Evolutionary conservation across 1,284 basidiomycete genomes (phyloP).

Genomic region (Grifola frondosa): DNA sequence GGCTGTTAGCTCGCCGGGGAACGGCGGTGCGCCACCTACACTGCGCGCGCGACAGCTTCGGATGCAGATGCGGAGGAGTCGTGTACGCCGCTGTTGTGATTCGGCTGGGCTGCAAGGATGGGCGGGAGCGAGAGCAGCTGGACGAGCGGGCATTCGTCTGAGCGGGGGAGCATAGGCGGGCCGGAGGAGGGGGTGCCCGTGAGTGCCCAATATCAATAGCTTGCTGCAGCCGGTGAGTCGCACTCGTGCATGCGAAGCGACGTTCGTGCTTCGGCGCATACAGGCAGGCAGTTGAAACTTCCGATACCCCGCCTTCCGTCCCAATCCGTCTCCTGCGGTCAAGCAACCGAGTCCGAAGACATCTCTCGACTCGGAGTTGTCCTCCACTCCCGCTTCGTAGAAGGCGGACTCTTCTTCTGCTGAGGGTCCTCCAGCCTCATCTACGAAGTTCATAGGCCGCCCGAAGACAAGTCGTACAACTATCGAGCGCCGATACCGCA

Average conservation of each 20-base stretch:
- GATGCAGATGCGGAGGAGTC: too few species aligned
- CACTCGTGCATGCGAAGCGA: too few species aligned
- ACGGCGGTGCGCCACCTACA: too few species aligned
- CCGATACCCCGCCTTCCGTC: constrained; percentile 34
- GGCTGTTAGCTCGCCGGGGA: too few species aligned
- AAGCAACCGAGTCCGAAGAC: constrained; percentile 19
- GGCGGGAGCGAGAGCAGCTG: too few species aligned
- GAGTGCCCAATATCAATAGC: constrained; percentile 32
- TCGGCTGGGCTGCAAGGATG: too few species aligned
- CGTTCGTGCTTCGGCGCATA: too few species aligned
- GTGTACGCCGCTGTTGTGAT: too few species aligned
- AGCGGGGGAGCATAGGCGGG: too few species aligned
- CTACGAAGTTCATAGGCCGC: constrained; percentile 39
- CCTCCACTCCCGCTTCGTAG: constrained; percentile 27
- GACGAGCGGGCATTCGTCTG: too few species aligned
- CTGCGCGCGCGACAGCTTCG: too few species aligned
- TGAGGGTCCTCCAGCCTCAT: constrained; percentile 15
- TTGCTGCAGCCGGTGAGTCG: constrained; percentile 25
- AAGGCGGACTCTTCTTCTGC: constrained; percentile 21
- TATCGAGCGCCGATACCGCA: constrained; percentile 87
- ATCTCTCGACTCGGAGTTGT: constrained; percentile 29
- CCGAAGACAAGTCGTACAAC: constrained; percentile 91
- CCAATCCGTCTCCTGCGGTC: constrained; percentile 14
- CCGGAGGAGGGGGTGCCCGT: too few species aligned
- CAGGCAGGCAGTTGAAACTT: constrained; percentile 32